Evolutionary conservation across 305 asterid species (phyloP), one percentile per base, ranked within the genome.

Genomic region (Petunia hybrid): DNA sequence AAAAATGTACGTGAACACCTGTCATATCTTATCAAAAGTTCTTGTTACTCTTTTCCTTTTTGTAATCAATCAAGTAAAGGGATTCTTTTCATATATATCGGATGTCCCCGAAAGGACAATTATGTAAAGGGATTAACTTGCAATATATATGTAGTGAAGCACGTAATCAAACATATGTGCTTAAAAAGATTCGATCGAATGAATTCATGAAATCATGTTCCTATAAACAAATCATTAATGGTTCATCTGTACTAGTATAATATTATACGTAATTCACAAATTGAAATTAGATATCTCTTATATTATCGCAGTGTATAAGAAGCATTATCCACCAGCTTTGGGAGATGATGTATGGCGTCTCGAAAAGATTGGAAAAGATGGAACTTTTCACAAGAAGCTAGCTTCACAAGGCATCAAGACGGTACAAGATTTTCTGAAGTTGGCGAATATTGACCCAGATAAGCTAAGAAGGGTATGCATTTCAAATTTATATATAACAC

Each of bases 341-440:
- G 65, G 81, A 1, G 97, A 92, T 63, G 93, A 91, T 6, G 93
- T 92, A 48, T 92, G 95, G 97, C 87, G 97, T 5, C 88, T 92
- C 39, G 94, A 89, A 87, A 92, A 92, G 83, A 92, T 92, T 39
- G 94, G 94, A 22, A 92, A 90, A 86, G 89, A 88, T 1, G 97
- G 97, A 80, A 87, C 88, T 36, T 91, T 90, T 80, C 94, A 92
- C 48, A 81, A 45, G 70, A 92, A 89, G 82, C 91, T 92, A 14
- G 63, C 87, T 7, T 71, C 77, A 3, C 73, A 83, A 0, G 93
- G 91, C 8, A 84, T 92, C 9, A 66, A 86, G 12, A 88, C 90
- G 0, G 95, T 92, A 12, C 93, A 91, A 86, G 91, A 92, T 82
- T 92, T 92, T 83, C 62, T 92, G 74, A 85, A 89, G 88, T 88